phyloP scores from a whole-genome alignment of 83 land plant species.

The Thuja plicata region DNA sequence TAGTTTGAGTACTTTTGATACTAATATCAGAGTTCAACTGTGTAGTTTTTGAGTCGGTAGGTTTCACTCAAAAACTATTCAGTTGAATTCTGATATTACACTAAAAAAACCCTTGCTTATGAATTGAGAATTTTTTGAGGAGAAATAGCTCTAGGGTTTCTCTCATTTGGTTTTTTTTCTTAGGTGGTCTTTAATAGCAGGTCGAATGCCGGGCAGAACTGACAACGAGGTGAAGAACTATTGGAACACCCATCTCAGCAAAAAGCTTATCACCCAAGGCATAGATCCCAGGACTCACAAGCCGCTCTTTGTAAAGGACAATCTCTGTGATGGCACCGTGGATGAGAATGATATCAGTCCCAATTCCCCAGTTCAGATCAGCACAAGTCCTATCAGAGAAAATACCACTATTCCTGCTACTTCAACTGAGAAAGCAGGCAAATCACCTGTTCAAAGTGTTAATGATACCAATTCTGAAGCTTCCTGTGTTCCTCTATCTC shows the following conservation, averaged over 20 bases:
- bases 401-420: neutral
- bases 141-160: neutral
- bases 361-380: neutral
- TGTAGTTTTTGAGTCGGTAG: too few species aligned
- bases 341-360: neutral
- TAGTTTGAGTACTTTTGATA: too few species aligned
- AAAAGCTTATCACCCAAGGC: slow-evolving; percentile 36
- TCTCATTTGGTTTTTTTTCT: neutral
- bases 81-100: too few species aligned
- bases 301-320: neutral
- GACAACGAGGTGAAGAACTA: slow-evolving; percentile 19
- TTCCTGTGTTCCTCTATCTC: neutral
- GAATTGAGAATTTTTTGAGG: too few species aligned
- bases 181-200: slow-evolving; percentile 40
- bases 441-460: neutral
- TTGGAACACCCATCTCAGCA: slow-evolving; percentile 34
- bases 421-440: neutral
- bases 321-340: neutral
- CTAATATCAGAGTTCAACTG: too few species aligned
- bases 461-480: neutral
- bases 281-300: slow-evolving; percentile 35
- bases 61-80: too few species aligned
- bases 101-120: too few species aligned
- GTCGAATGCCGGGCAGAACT: slow-evolving; percentile 34
- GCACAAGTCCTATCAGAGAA: too few species aligned